Conservation (phyloP, 345 rosid genomes). For the Gossypium australe region DNA sequence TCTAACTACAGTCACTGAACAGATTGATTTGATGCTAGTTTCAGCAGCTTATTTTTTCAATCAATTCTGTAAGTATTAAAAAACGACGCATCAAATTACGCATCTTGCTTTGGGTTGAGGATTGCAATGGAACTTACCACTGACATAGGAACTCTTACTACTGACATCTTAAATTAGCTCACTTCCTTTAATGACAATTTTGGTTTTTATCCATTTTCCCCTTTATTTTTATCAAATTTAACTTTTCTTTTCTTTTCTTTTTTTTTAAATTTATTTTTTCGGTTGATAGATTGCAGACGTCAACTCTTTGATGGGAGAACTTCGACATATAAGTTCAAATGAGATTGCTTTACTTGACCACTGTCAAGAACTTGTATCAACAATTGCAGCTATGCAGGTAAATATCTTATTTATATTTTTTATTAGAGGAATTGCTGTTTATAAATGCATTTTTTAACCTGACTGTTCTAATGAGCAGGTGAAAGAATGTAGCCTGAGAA, state of each 20-base stretch:
- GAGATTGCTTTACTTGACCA: conserved; percentile 55
- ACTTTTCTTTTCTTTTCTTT: neutral
- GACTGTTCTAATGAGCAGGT: conserved; percentile 39
- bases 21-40: neutral
- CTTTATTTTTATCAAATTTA: neutral
- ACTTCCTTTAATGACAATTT: neutral
- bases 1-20: neutral
- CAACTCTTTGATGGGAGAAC: conserved; percentile 49
- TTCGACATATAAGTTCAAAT: conserved; percentile 37
- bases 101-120: neutral
- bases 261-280: neutral
- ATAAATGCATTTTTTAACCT: neutral
- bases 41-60: neutral
- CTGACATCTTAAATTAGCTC: neutral
- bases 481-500: conserved; percentile 56
- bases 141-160: too few species aligned
- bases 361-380: conserved; percentile 50
- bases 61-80: neutral
- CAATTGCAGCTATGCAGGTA: conserved; percentile 65
- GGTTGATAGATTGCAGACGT: conserved; percentile 46
- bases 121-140: neutral
- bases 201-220: neutral
- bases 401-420: neutral
- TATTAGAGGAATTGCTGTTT: neutral
- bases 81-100: neutral